Base-by-base conservation (phyloP, 306 rosid species). In the Vigna hirtella region DNA sequence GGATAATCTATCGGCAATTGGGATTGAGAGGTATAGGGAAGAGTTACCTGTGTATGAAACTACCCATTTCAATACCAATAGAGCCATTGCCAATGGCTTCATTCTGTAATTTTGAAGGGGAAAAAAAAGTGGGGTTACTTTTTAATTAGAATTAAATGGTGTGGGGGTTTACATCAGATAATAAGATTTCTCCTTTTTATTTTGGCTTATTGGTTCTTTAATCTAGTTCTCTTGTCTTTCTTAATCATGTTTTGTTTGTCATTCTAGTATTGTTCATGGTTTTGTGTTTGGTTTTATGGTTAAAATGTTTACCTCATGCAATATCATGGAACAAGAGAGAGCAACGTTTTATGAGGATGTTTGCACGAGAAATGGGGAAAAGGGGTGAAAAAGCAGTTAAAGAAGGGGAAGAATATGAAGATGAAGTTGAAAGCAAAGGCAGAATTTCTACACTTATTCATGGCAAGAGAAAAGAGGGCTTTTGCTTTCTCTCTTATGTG, bases 31-130 rank as follows among this genome's bases (percentile, higher is more conserved):
- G 90, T 95, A 89, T 66, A 79, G 94, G 40, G 90, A 95, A 62
- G 99, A 95, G 68, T 81, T 95, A 81, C 99, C 99, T 1, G 99
- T 95, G 69, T 95, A 92, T 73, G 99, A 95, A 80, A 95, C 99
- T 11, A 95, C 99, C 42, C 89, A 90, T 85, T 90, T 93, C 82
- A 79, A 80, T 26, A 81, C 96, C 64, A 92, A 90, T 91, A 81
- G 93, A 83, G 97, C 92, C 79, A 92, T 95, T 84, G 91, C 93
- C 14, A 91, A 78, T 71, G 96, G 97, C 66, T 87, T 93, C 76
- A 47, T 95, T 72, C 36, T 92, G 97, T 95, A 88, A 91, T 89
- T 90, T 80, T 73, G 70, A 61, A 22, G 8, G 2, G 0, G 34
- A 30, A 30, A 1, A 18, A n/a, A 43, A 24, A 8, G 7, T 38